These are phyloP conservation scores for Myxozyma neglecta DNA, from an alignment of 805 yeast genomes.

Conservation along the genomic window DNA sequence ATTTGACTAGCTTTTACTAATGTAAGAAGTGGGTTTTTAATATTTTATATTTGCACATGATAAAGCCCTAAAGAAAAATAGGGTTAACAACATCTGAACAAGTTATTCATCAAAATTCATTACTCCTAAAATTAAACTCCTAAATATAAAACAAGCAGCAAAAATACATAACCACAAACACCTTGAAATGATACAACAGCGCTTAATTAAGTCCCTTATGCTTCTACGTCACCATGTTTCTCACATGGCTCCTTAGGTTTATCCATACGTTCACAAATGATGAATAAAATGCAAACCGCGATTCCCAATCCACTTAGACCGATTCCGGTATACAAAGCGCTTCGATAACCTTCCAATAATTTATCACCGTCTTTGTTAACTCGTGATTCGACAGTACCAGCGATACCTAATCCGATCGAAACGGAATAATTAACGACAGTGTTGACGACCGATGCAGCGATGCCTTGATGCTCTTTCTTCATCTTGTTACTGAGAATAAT, in stretches of 20 bases:
- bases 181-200: no score
- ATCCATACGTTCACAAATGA: background rate
- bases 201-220: no score
- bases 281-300: constrained; percentile 2
- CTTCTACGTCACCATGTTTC: background rate
- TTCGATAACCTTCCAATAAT: constrained; percentile 51
- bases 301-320: constrained; percentile 59
- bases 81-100: no score
- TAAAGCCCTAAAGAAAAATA: no score
- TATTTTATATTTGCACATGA: no score
- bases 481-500: constrained; percentile 18
- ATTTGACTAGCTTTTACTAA: no score
- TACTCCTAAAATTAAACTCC: no score
- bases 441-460: constrained; percentile 72
- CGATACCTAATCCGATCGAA: constrained; percentile 68
- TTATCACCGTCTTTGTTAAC: constrained; percentile 38
- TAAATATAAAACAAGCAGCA: no score
- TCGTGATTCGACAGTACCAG: constrained; percentile 62
- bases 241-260: background rate
- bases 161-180: no score
- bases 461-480: constrained; percentile 68
- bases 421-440: constrained; percentile 73
- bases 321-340: constrained; percentile 59
- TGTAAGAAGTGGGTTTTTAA: no score
- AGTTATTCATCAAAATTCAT: no score